Base-by-base conservation (phyloP, 2,329 filamentous ascomycete species). In the Monilinia fructicola region DNA sequence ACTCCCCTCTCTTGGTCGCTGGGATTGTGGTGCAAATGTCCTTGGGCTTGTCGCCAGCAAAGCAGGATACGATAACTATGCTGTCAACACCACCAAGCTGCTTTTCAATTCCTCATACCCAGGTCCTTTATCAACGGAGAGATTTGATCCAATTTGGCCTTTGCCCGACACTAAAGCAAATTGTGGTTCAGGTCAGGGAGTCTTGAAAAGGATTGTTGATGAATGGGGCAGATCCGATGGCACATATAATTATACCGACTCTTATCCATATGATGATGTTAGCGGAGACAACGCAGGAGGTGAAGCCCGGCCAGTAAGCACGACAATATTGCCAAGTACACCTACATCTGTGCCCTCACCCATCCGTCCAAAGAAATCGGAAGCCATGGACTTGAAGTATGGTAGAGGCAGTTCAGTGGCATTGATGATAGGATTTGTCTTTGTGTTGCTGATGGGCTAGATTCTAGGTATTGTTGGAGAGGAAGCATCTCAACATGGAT, bases 71-170 rank as follows among this genome's bases (percentile, higher is more conserved):
- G 64, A 66, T 14, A 73, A 72, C 48, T 61, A 63, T 21, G 66
- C 54, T 7, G 69, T 72, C 18, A 62, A 72, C 54, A 76, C 80
- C 35, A 75, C 77, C 52, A 75, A 73, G 40, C 70, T 80, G n/a
- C 79, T 74, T 69, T 71, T 81, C 58, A 82, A 82, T 71, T 71
- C 78, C 65, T 80, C 79, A 16, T 80, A 79, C 66, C 77, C 79
- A 6, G 80, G 80, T 68, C 46, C 75, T 64, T 18, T 72, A 61
- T 68, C 76, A 71, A 10, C 73, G 66, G 11, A 73, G 70, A 14
- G 73, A 73, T 69, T 69, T 66, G 14, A 59, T 54, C 56, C 72
- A 67, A 28, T 62, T 28, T 72, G 70, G 70, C 71, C 71, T 12
- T 60, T 67, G 12, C 71, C 71, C 14, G 65, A 69, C 50, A 72